Conservation (phyloP, 2,329 filamentous ascomycete species). For the Claviceps paspali region DNA sequence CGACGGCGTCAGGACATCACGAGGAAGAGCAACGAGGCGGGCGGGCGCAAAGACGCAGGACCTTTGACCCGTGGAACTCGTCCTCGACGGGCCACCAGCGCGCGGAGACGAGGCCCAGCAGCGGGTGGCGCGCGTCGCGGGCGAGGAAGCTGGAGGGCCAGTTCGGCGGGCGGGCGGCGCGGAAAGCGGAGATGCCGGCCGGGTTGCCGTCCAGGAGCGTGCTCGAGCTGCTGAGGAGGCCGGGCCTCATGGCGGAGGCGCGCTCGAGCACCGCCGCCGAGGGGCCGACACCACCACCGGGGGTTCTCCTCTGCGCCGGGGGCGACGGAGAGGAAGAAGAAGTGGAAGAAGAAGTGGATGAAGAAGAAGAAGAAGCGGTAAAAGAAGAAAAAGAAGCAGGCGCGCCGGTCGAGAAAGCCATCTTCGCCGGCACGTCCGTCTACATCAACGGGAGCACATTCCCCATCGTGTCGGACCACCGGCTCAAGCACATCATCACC, state of each 20-base stretch:
- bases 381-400: too few relatives aligned
- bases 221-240: slow-evolving; percentile 36
- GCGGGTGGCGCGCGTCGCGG: slow-evolving; percentile 56
- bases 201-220: slow-evolving; percentile 24
- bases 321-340: too few relatives aligned
- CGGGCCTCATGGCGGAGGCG: slow-evolving; percentile 19
- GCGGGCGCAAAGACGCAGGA: too few relatives aligned
- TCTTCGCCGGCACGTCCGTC: slow-evolving; percentile 59
- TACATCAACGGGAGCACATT: slow-evolving; percentile 82
- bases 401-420: slow-evolving; percentile 13
- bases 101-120: slow-evolving; percentile 49
- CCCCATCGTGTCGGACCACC: slow-evolving; percentile 71
- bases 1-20: too few relatives aligned
- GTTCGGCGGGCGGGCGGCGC: too few relatives aligned
- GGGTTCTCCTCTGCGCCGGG: too few relatives aligned
- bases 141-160: slow-evolving; percentile 55
- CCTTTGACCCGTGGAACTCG: slow-evolving; percentile 56
- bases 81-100: slow-evolving; percentile 66
- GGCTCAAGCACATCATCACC: slow-evolving; percentile 62
- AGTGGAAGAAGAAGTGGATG: too few relatives aligned
- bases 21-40: too few relatives aligned
- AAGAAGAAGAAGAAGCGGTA: too few relatives aligned
- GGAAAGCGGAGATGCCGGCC: too few relatives aligned
- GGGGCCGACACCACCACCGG: too few relatives aligned
- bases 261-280: too few relatives aligned